Percentiles rank a stretch among this genome's conserved stretches.
Conservation (phyloP, 352 stramenopile species). For the Pythium sp. region DNA sequence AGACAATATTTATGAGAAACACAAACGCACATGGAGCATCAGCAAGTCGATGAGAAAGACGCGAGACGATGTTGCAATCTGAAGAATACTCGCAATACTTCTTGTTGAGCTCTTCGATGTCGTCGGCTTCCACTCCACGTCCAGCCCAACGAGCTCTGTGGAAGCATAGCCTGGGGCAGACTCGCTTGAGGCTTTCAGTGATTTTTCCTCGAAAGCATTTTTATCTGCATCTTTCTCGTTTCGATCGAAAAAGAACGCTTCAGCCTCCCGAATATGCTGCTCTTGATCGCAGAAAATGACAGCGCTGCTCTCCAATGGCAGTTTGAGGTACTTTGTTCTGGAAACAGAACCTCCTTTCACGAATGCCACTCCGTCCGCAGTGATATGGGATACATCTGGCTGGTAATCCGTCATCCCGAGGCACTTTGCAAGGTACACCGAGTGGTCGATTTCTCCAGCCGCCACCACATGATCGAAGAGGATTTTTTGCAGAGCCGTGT, state of each 20-base stretch:
- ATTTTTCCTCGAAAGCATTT: background rate
- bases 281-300: slow-evolving; percentile 50
- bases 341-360: slow-evolving; percentile 7
- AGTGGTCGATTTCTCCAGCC: slow-evolving; percentile 28
- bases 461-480: slow-evolving; percentile 46
- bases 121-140: slow-evolving; percentile 66
- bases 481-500: slow-evolving; percentile 41
- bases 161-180: background rate
- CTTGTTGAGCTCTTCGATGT: slow-evolving; percentile 26
- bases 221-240: background rate
- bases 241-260: slow-evolving; percentile 27
- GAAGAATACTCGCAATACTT: slow-evolving; percentile 54
- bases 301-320: slow-evolving; percentile 19
- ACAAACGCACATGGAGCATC: slow-evolving; percentile 42
- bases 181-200: background rate
- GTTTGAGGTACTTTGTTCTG: slow-evolving; percentile 24
- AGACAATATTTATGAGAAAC: too few species aligned
- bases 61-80: slow-evolving; percentile 43
- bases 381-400: slow-evolving; percentile 18
- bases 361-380: slow-evolving; percentile 5
- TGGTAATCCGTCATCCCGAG: slow-evolving; percentile 43
- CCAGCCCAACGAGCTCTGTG: slow-evolving; percentile 37
- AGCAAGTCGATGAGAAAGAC: slow-evolving; percentile 65
- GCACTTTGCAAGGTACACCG: slow-evolving; percentile 30
- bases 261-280: slow-evolving; percentile 19